Base-by-base conservation (phyloP, 495 filamentous ascomycete species). In the Haplographium delicatum region DNA sequence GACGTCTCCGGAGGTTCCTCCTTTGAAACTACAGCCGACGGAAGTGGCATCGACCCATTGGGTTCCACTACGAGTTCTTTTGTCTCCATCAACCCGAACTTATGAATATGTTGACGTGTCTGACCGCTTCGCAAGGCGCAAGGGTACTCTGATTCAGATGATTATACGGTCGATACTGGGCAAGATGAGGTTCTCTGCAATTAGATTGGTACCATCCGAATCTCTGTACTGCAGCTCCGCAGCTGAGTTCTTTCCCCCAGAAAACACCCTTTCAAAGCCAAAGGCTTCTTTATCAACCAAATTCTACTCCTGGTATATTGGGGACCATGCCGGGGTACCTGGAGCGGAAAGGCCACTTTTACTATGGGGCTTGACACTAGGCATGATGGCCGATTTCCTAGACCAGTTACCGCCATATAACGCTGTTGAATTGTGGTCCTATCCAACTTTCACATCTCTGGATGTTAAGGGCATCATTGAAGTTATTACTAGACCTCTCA, bases 31-130 rank as follows among this genome's bases (percentile, higher is more conserved):
- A 19, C 85, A 89, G 57, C 83, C 84, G 1, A 75, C 80, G 3
- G 86, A 91, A 67, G 83, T 89, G 7, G 81, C 79, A 25, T 84
- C 85, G 1, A 80, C 78, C 4, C 86, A 91, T 63, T 91, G 86
- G 86, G 83, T 91, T 18, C 78, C 86, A 6, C 64, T 89, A 1
- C 71, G 78, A 46, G 75, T 78, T 22, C 75, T 91, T 3, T 66
- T 86, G 22, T 77, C 82, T 1, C 78, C 85, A 4, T 68, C 67
- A 1, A 65, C 76, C 13, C 73, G 84, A n/a, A 87, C 82, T 0
- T 69, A 76, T 33, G 78, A 82, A 62, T 73, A 74, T 61, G 79
- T 82, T 42, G 82, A 89, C 61, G 78, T 88, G 47, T 79, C 82
- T 3, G 75, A 80, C 51, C 81, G 85, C 3, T 74, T 85, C 25